Evolutionary conservation across 2,329 filamentous ascomycete genomes (phyloP).

Genomic region (Ceratocystis destructans): DNA sequence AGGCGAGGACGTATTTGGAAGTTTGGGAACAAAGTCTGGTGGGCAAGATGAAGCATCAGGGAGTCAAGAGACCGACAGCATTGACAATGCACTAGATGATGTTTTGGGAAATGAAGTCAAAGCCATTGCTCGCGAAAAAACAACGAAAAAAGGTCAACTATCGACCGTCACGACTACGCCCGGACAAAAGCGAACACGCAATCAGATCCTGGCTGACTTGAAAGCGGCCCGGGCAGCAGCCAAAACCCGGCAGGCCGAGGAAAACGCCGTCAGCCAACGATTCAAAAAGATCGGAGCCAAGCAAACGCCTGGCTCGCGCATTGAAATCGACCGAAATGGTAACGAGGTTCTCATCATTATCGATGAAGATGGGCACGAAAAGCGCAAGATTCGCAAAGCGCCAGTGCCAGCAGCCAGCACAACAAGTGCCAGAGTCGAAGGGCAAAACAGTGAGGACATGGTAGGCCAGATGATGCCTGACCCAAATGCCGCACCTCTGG

Average conservation of each 20-base stretch:
- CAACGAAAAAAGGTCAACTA: constrained; percentile 44
- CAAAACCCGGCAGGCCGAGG: constrained; percentile 31
- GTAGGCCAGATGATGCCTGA: constrained; percentile 34
- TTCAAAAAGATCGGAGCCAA: constrained; percentile 52
- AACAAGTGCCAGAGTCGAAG: not conserved
- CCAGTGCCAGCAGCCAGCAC: not conserved
- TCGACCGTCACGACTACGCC: constrained; percentile 38
- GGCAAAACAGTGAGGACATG: constrained; percentile 27
- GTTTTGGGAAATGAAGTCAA: constrained; percentile 43
- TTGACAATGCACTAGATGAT: constrained; percentile 54
- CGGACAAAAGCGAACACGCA: constrained; percentile 48
- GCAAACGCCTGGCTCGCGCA: constrained; percentile 40
- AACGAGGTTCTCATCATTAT: constrained; percentile 51
- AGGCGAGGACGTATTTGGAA: constrained; percentile 50
- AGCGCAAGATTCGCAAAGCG: constrained; percentile 42
- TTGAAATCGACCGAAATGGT: constrained; percentile 47
- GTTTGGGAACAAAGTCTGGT: constrained; percentile 24
- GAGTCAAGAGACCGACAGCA: constrained; percentile 21
- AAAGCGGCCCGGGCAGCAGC: constrained; percentile 49
- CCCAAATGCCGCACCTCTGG: constrained; percentile 43
- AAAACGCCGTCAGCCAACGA: constrained; percentile 41
- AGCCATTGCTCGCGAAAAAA: constrained; percentile 37
- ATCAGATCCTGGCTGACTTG: constrained; percentile 54
- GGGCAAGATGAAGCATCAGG: constrained; percentile 25
- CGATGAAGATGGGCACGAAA: constrained; percentile 53